Evolutionary conservation across 2,329 filamentous ascomycete genomes (phyloP), one percentile per base, ranked within the genome.

Genomic region (Chaetomiaceae sp.): DNA sequence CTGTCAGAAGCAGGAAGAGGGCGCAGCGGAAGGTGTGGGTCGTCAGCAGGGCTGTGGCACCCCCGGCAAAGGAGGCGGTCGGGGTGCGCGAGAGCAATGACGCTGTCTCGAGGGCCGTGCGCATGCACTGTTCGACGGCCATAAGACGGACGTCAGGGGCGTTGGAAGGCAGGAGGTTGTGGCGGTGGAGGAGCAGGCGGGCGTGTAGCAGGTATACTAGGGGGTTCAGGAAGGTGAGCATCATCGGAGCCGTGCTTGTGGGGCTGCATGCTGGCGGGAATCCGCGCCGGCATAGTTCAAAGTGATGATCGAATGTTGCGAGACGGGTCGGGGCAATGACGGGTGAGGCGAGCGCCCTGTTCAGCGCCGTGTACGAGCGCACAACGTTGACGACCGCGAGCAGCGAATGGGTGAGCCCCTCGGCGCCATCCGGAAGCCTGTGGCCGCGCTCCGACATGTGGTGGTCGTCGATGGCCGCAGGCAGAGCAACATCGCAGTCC

Each of bases 1-100:
- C 85, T 1, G 82, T 81, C 47, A 95, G 82, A 20, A 92, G 80
- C 4, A 96, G 75, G 53, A 96, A 84, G 1, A 97, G 77, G 1
- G 88, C 80, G 64, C 88, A 95, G 20, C 92, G 87, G 82, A 95
- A 96, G 40, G 96, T 78, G 67, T 97, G 94, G 14, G 83, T 84
- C 53, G 89, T 88, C 8, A 95, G 76, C 61, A 92, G 81, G 4
- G 87, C 83, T 1, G 87, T 89, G 3, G 89, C 84, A 11, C 84
- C 82, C 31, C 84, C 81, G 4, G 82, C 79, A 1, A 91, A 12
- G 15, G 36, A 74, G 9, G 80, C 76, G 3, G 79, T 72, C 23
- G 79, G 80, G 66, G 75, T 76, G 46, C 92, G 83, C 9, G 83
- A 81, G 12, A 97, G 77, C 17, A 95, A 80, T 23, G 81, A 80